Evolutionary conservation across 371 early-diverging fungal genomes (phyloP), one percentile per base, ranked within the genome.

Genomic region (Lichtheimia ramosa): DNA sequence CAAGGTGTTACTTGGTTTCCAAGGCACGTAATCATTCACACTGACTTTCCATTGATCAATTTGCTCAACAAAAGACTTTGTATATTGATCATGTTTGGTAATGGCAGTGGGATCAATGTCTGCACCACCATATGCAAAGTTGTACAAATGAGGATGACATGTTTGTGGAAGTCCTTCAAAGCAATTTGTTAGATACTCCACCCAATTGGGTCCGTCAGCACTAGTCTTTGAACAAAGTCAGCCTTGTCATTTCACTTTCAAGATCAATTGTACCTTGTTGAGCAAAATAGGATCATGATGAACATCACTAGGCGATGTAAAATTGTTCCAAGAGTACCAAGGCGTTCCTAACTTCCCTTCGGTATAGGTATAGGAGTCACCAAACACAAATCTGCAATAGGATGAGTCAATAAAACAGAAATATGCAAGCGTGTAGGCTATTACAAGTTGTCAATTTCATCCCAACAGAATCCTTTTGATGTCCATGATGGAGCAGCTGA

Each of bases 61-160:
- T 51, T 61, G 62, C 3, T 54, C 50, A 21, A 61, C 43, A 24
- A 55, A 61, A 12, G 49, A 48, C 15, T 55, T 42, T 3, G 62
- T 55, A 34, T 52, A 55, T 0, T 24, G 41, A 28, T 61, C 51
- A 13, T 61, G 62, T 28, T 50, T 54, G n/a, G 50, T 12, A 24
- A 49, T 56, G 3, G 41, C 48, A n/a, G 34, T 14, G 13, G 55
- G 51, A 43, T 61, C 62, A 18, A 61, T 42, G 27, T 54, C 56
- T 24, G 62, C 50, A 0, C 62, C 62, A 18, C 56, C 56, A 24
- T 56, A 61, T n/a, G 62, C 62, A 34, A 61, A 49, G 39, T 61
- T 34, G 48, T 61, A 61, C 20, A 55, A 42, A 0, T 48, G n/a
- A 15, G 39, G 55, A 2, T 51, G 48, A 20, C 62, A 61, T 10